These are phyloP conservation scores for Heracleum sosnowskyi DNA, from an alignment of 129 eudicot species.

Conservation along the genomic window DNA sequence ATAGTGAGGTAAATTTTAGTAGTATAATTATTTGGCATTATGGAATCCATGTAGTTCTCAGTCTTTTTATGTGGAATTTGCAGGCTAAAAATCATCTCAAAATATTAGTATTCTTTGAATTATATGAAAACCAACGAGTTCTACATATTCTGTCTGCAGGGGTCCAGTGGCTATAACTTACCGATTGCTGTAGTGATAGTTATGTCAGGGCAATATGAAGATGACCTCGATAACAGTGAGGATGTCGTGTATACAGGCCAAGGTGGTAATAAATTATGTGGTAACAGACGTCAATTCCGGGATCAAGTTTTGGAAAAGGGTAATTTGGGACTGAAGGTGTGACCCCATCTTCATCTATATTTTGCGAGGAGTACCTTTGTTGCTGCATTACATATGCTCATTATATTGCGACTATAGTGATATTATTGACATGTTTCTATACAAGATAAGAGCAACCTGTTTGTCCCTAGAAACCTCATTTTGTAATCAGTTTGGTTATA, in stretches of 20 bases:
- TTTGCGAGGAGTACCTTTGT: not conserved
- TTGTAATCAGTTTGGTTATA: not conserved
- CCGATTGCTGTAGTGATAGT: slow-evolving; percentile 79
- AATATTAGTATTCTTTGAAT: not conserved
- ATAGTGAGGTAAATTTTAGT: slow-evolving; percentile 17
- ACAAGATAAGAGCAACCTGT: not conserved
- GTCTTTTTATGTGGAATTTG: not conserved
- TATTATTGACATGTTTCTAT: not conserved
- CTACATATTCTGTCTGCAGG: slow-evolving; percentile 29
- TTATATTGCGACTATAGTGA: not conserved
- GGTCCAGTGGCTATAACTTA: slow-evolving; percentile 25
- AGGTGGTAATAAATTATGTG: slow-evolving; percentile 84
- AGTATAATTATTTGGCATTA: not conserved
- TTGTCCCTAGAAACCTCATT: not conserved
- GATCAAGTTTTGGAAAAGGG: slow-evolving; percentile 79
- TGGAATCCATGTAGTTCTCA: not conserved
- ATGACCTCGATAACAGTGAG: slow-evolving; percentile 71
- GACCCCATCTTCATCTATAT: not conserved
- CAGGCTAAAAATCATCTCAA: not conserved
- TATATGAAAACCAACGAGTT: not conserved
- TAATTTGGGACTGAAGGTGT: slow-evolving; percentile 79
- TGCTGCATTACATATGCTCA: not conserved
- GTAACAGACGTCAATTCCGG: slow-evolving; percentile 50
- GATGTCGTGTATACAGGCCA: slow-evolving; percentile 90
- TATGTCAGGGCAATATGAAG: slow-evolving; percentile 91